These are phyloP conservation scores for Paraphoma sp. DNA, from an alignment of 2,329 filamentous ascomycete genomes.

Conservation along the genomic window DNA sequence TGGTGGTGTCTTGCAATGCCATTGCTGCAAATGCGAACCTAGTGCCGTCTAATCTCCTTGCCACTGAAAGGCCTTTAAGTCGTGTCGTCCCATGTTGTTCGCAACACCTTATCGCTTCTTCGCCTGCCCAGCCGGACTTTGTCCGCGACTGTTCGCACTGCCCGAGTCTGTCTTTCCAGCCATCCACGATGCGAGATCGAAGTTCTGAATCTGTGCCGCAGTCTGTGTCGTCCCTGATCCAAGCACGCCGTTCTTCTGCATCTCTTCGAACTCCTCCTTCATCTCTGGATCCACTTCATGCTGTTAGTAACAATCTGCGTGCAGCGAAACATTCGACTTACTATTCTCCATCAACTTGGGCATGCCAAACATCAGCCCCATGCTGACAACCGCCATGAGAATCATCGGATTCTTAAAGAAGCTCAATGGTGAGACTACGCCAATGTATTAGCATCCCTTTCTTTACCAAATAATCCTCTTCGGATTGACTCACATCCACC, in stretches of 20 bases:
- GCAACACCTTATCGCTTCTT: constrained; percentile 22
- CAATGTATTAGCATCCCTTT: constrained; percentile 21
- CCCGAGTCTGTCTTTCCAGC: constrained; percentile 58
- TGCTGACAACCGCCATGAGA: constrained; percentile 82
- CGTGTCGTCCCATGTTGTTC: background rate
- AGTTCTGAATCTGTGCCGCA: constrained; percentile 65
- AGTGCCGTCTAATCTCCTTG: background rate
- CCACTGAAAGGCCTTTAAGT: no score
- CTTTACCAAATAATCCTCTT: no score
- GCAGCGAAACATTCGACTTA: constrained; percentile 50
- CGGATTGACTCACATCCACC: constrained; percentile 69
- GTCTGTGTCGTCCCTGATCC: constrained; percentile 43
- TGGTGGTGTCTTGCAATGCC: no score
- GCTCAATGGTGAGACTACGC: constrained; percentile 74
- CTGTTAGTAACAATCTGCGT: background rate
- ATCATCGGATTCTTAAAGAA: constrained; percentile 98
- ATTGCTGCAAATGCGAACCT: no score
- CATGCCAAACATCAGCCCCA: constrained; percentile 88
- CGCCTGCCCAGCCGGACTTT: constrained; percentile 37
- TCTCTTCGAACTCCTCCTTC: constrained; percentile 88
- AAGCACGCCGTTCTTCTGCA: constrained; percentile 78
- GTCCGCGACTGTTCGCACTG: constrained; percentile 24
- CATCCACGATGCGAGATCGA: constrained; percentile 73
- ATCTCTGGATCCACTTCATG: constrained; percentile 91
- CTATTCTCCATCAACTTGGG: constrained; percentile 95